Conservation (phyloP, 2,329 filamentous ascomycete genomes). For the Aspergillus phoenicis region DNA sequence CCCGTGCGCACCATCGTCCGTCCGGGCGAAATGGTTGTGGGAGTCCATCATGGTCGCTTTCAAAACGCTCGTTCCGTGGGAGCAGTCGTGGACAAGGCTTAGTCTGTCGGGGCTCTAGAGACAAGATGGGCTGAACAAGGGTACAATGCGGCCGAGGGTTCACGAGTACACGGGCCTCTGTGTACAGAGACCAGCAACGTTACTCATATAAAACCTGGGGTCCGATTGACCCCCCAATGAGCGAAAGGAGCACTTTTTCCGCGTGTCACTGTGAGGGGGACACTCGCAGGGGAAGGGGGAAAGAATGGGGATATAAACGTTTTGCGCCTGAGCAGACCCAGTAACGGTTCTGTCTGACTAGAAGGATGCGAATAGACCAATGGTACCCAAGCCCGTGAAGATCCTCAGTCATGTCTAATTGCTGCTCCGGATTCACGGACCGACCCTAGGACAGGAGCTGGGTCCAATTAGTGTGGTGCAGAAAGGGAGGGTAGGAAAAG, state of each 20-base stretch:
- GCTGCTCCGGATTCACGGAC: constrained; percentile 24
- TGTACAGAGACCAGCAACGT: background rate
- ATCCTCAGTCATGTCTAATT: constrained; percentile 25
- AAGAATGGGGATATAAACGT: constrained; percentile 19
- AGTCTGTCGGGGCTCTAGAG: background rate
- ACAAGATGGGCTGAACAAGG: background rate
- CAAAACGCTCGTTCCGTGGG: background rate
- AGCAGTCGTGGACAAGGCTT: background rate
- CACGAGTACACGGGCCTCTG: constrained; percentile 5
- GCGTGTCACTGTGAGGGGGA: constrained; percentile 3
- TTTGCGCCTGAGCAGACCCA: constrained; percentile 8
- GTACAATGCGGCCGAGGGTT: background rate
- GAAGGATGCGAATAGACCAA: constrained; percentile 14
- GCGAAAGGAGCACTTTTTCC: background rate
- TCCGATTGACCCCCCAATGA: constrained; percentile 4
- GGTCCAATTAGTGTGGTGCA: constrained; percentile 2
- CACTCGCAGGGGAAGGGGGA: constrained; percentile 12
- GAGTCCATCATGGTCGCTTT: constrained; percentile 23
- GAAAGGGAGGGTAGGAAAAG: constrained; percentile 12
- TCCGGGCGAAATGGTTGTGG: constrained; percentile 20
- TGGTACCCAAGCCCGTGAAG: constrained; percentile 14
- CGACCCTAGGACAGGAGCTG: constrained; percentile 21
- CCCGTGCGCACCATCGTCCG: constrained; percentile 20
- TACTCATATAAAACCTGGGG: constrained; percentile 10
- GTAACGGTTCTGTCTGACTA: constrained; percentile 9